phyloP scores from a whole-genome alignment of 169 alveolate genomes.

The Ichthyophthirius multifiliis region DNA sequence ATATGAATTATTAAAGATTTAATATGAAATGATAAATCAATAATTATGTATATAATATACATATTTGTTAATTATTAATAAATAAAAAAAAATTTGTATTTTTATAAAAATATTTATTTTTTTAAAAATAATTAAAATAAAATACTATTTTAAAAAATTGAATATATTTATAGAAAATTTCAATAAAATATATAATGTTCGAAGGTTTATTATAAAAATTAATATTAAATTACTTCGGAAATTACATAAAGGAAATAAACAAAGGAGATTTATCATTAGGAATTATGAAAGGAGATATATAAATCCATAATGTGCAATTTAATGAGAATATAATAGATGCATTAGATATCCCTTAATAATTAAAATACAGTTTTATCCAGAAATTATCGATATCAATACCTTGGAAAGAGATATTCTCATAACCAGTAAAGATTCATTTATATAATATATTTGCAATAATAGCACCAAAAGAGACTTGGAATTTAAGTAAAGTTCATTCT shows the following conservation, averaged over 20 bases:
- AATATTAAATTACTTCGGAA: background rate
- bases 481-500: background rate
- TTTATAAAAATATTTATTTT: too few species aligned
- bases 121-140: too few species aligned
- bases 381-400: background rate
- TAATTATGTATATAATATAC: too few species aligned
- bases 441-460: background rate
- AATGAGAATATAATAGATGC: too few species aligned
- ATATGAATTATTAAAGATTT: too few species aligned
- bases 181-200: background rate
- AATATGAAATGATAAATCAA: too few species aligned
- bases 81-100: too few species aligned
- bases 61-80: too few species aligned
- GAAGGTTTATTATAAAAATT: background rate
- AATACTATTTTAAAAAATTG: too few species aligned
- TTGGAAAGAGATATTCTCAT: background rate
- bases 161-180: too few species aligned
- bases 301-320: background rate
- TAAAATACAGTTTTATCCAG: background rate
- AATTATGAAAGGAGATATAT: background rate
- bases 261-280: background rate
- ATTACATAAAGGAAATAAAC: background rate
- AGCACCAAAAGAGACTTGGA: background rate
- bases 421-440: background rate
- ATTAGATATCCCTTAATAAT: background rate